Evolutionary conservation across 179 eudicot genomes (phyloP), one percentile per base, ranked within the genome.

Genomic region (Beta macrorhiza): DNA sequence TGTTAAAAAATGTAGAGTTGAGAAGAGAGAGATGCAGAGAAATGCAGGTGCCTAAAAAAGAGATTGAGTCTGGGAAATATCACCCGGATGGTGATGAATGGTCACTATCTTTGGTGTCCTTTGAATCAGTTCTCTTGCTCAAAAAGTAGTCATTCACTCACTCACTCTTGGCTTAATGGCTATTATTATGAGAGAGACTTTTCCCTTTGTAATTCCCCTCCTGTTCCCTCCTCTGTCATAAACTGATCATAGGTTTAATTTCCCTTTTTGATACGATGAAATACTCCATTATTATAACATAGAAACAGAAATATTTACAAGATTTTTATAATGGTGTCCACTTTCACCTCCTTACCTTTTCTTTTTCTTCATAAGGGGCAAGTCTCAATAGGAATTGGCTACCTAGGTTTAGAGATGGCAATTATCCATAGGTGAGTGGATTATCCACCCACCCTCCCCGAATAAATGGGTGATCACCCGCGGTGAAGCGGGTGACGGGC

Each of bases 121-220:
- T 89, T 88, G 97, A 91, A 90, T 91, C 93, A 89, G 93, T 92
- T 84, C 64, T 67, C 70, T 82, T 79, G 74, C 82, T 65, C 51
- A 56, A 73, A 82, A 64, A 64, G 10, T 3, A 87, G 85, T 88
- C 85, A 84, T 81, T 84, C 87, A 85, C 42, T 37, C 42, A 37
- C 42, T 37, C 42, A 37, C 76, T 72, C 61, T 53, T 72, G 63
- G 9, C 79, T 25, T 25, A 78, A 78, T 74, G 29, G 82, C 47
- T n/a, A 82, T 79, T 79, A 70, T 69, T 82, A 72, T 79, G 82
- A 59, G 67, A 67, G 67, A 73, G 77, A 78, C 84, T 56, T 78
- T 72, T 58, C 81, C 76, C 47, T 64, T 64, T 77, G 12, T 68
- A 79, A 77, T 64, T 25, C 29, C 56, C 14, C 19, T 42, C 49